Base-by-base conservation (phyloP, 345 rosid genomes). In the Bruguiera gymnorhiza region DNA sequence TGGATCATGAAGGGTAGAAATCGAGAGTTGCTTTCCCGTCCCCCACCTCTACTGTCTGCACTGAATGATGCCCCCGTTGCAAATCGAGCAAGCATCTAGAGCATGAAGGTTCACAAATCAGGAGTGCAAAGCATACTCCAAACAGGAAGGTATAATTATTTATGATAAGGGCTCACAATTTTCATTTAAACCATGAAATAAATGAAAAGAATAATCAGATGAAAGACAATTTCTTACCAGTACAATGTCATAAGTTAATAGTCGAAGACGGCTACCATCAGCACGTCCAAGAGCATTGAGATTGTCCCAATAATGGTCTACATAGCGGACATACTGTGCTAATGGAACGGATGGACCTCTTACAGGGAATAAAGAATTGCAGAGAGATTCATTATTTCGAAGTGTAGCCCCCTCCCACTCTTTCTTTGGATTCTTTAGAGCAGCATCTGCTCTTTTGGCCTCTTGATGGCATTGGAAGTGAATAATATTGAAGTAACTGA, bases 371-470 rank as follows among this genome's bases (percentile, higher is more conserved):
- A 95, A 81, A 53, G 99, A 88, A 81, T 92, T 95, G 88, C 99
- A 95, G 57, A 92, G 98, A 61, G 93, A 95, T 81, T 86, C 99
- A 65, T 92, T 95, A 86, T 95, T 95, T 65, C 98, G 85, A 55
- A 90, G 86, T 51, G 96, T 83, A 63, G 99, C 99, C 50, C 99
- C 99, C 74, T 95, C 99, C 99, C 99, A 95, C 86, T 95, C 99
- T 89, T 95, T 95, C 89, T 95, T 95, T 6, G 98, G 98, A 74
- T 78, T 95, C 82, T n/a, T 92, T 69, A 90, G 88, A 65, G 91
- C 94, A 69, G 98, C 88, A 73, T 95, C 99, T 6, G 99, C 99
- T 79, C 97, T 84, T 81, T 92, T 95, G n/a, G 99, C 99, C 77
- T 95, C 99, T 77, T 90, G 99, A 78, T 95, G 99, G 79, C 99